Conservation (phyloP, 306 rosid species). For the Begonia peltatifolia region DNA sequence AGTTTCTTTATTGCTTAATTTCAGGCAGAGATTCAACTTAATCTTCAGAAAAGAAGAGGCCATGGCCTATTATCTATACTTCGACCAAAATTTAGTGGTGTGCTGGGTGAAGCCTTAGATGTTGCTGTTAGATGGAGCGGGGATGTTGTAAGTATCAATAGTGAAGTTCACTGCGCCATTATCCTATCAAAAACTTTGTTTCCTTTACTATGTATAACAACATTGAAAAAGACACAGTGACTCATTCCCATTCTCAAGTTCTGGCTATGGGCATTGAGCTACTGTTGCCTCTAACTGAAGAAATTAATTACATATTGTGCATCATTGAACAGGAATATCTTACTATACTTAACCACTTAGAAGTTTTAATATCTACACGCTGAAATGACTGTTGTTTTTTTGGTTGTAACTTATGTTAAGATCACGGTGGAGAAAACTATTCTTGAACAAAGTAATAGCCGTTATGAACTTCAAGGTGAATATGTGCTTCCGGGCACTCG, state of each 20-base stretch:
- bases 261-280: too few relatives aligned
- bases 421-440: conserved; percentile 81
- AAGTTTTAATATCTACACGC: neutral
- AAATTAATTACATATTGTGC: too few relatives aligned
- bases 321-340: too few relatives aligned
- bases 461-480: conserved; percentile 96
- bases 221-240: too few relatives aligned
- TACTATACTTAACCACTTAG: neutral
- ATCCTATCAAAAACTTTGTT: neutral
- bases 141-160: conserved; percentile 71
- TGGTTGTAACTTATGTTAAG: conserved; percentile 29
- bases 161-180: conserved; percentile 11
- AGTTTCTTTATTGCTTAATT: conserved; percentile 2
- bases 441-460: conserved; percentile 77
- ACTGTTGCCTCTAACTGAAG: too few relatives aligned
- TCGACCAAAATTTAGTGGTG: conserved; percentile 81
- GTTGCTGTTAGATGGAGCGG: conserved; percentile 98
- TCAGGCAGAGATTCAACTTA: conserved; percentile 89
- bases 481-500: conserved; percentile 75
- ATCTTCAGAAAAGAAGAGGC: conserved; percentile 86
- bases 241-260: too few relatives aligned
- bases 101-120: conserved; percentile 85
- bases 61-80: conserved; percentile 80
- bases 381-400: conserved; percentile 1
- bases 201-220: too few relatives aligned